Evolutionary conservation across 495 filamentous ascomycete species (phyloP), one percentile per base, ranked within the genome.

Genomic region (Staphylotrichum tortipilum): DNA sequence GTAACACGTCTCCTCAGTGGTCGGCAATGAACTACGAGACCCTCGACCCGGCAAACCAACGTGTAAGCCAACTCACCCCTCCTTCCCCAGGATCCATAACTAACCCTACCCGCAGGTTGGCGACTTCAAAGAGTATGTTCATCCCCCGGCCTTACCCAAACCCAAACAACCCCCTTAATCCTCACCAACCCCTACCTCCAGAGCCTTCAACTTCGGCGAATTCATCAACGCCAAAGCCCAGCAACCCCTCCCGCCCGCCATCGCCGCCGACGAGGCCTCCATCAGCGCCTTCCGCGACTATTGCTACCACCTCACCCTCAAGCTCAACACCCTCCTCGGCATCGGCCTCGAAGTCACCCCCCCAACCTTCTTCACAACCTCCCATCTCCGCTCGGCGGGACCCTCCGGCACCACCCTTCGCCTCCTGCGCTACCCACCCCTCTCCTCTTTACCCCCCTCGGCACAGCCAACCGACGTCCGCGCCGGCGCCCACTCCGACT

Each of bases 401-500:
- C 61, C 80, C 17, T 87, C 84, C 10, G 84, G 85, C 30, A 86
- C 77, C 47, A 86, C 84, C 53, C 77, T 96, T 17, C 82, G 91
- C n/a, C 77, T 90, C 46, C 79, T 97, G 0, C 83, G 88, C 67
- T 88, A 87, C 64, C 87, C 86, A 0, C 73, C 81, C 26, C 26
- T 28, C 26, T 28, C 26, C 26, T 18, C 26, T 7, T 41, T 26
- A 4, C 49, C 31, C 79, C 84, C 10, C 17, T 43, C 19, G 80
- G 85, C 19, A 78, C 84, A 48, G 81, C 84, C 3, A 79, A 83
- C 60, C 60, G 64, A 74, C 49, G 62, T 96, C 67, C 73, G 92
- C n/a, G 89, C 89, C 0, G 91, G 89, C 0, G 87, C 83, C 2
- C 91, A 98, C 65, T 90, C 84, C 7, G 91, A 96, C 60, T 95